Conservation (phyloP, 768 basidiomycete genomes). For the Mycena rebaudengoi region DNA sequence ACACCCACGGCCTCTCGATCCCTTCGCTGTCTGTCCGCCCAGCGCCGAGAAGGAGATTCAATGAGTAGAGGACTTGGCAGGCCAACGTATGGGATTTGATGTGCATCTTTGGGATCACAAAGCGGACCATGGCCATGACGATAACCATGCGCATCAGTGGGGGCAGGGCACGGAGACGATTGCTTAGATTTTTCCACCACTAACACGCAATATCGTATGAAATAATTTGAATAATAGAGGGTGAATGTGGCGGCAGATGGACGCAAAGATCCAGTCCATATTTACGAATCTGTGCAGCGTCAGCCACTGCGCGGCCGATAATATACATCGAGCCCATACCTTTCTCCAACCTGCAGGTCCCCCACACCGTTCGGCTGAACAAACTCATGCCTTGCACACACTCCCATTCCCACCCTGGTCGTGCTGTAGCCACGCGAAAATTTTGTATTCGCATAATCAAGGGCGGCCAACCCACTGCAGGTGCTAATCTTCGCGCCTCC, state of each 20-base stretch:
- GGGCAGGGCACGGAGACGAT: conserved; percentile 25
- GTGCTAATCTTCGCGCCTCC: no score
- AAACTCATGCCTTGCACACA: no score
- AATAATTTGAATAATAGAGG: conserved; percentile 20
- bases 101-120: conserved; percentile 43
- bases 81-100: conserved; percentile 31
- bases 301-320: neutral
- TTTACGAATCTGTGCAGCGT: conserved; percentile 43
- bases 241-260: conserved; percentile 17
- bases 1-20: conserved; percentile 40
- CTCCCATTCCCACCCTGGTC: no score
- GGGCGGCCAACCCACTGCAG: no score
- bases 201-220: conserved; percentile 44
- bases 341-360: conserved; percentile 38
- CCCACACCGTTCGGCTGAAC: conserved; percentile 30
- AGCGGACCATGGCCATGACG: conserved; percentile 23
- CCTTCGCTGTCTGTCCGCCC: conserved; percentile 46
- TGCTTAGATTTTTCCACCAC: conserved; percentile 31
- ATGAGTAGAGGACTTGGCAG: conserved; percentile 33
- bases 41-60: conserved; percentile 30
- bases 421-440: no score
- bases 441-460: no score
- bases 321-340: conserved; percentile 25
- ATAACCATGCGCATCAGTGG: conserved; percentile 6
- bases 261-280: conserved; percentile 45